phyloP scores from a whole-genome alignment of 805 yeast species.

The Candida tibetensis region DNA sequence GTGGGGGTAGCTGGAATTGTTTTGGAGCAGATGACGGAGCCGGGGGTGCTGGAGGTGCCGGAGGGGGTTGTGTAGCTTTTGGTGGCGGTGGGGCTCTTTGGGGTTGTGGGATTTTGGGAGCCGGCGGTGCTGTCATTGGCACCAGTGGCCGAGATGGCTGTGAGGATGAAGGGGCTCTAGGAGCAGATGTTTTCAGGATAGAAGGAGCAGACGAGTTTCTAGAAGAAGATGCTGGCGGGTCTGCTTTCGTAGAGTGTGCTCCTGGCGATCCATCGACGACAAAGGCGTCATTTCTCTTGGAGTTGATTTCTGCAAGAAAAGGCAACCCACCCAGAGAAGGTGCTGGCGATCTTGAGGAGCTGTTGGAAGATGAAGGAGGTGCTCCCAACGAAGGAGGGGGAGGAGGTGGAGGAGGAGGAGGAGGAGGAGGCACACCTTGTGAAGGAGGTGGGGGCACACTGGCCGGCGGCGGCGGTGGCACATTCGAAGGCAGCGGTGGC shows the following conservation, averaged over 20 bases:
- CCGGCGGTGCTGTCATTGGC: constrained; percentile 12
- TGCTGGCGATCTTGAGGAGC: constrained; percentile 14
- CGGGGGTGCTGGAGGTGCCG: constrained; percentile 13
- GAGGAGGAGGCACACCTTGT: constrained; percentile 15
- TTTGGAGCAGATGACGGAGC: constrained; percentile 16
- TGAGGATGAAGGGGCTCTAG: constrained; percentile 2
- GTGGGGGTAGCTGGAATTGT: constrained; percentile 19
- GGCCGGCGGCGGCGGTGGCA: constrained; percentile 15
- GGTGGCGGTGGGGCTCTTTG: constrained; percentile 11
- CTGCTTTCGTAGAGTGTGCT: constrained; percentile 8
- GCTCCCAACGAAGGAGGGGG: constrained; percentile 6
- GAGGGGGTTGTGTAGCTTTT: constrained; percentile 4
- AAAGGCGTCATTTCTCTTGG: constrained; percentile 44
- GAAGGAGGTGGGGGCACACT: constrained; percentile 11
- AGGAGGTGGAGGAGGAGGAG: constrained; percentile 17
- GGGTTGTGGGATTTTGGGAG: constrained; percentile 10
- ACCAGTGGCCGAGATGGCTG: constrained; percentile 3
- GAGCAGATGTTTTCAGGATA: too few relatives aligned
- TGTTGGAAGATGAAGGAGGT: constrained; percentile 13
- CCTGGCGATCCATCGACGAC: constrained; percentile 38
- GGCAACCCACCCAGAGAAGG: constrained; percentile 41
- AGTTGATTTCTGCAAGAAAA: constrained; percentile 49
- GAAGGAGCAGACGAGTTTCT: constrained; percentile 5
- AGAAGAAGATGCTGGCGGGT: constrained; percentile 2
- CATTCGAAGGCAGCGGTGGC: constrained; percentile 17